A percentile compares a stretch with the other conserved stretches of the same genome.
Conservation (phyloP, 2,329 filamentous ascomycete species). For the Fusarium humuli region DNA sequence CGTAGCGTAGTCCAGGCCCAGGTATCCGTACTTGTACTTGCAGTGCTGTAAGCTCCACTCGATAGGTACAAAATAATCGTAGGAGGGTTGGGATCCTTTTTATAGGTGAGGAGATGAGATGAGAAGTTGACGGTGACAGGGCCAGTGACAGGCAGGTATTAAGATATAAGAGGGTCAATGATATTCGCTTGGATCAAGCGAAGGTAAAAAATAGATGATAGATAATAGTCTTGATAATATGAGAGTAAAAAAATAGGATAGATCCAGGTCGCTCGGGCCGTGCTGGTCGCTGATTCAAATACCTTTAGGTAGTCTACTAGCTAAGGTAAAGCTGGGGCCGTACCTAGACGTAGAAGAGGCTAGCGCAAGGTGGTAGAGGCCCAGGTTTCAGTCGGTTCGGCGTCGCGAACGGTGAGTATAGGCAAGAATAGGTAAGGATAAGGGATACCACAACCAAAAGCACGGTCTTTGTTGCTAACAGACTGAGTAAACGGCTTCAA, state of each 20-base stretch:
- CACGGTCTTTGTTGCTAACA: conserved; percentile 22
- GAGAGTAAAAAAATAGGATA: neutral
- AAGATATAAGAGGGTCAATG: conserved; percentile 17
- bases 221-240: neutral
- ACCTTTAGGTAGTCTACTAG: neutral
- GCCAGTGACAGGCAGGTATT: neutral
- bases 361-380: conserved; percentile 42
- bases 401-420: conserved; percentile 46
- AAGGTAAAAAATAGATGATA: conserved; percentile 16
- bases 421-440: conserved; percentile 38
- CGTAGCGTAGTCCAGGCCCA: conserved; percentile 8
- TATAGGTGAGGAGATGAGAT: conserved; percentile 11
- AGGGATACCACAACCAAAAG: conserved; percentile 10
- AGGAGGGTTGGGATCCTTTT: conserved; percentile 27
- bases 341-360: conserved; percentile 5
- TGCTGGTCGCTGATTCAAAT: conserved; percentile 41
- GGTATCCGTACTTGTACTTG: neutral
- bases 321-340: conserved; percentile 25
- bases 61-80: conserved; percentile 29
- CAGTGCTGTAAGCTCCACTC: conserved; percentile 32
- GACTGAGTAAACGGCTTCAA: neutral
- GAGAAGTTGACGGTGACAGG: conserved; percentile 10
- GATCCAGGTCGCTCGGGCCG: conserved; percentile 40
- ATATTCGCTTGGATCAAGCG: conserved; percentile 15
- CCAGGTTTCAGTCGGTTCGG: conserved; percentile 47